Percentiles rank a stretch among this genome's conserved stretches.
These are phyloP conservation scores for Globisporangium middletonii DNA, from an alignment of 352 stramenopile genomes.

Conservation along the genomic window DNA sequence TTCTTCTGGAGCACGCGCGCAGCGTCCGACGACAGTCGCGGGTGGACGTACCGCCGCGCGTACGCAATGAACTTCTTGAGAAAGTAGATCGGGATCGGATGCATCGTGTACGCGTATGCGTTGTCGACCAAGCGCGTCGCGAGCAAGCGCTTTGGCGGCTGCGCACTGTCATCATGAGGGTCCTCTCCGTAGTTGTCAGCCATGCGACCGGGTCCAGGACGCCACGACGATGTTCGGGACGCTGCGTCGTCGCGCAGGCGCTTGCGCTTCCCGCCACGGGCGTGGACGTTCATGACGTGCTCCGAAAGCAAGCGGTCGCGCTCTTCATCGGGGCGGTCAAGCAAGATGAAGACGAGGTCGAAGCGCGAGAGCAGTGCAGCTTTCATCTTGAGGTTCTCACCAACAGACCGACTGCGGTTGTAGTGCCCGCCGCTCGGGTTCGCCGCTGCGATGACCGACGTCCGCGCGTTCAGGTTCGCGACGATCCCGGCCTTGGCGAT, in stretches of 20 bases:
- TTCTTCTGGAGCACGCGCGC: slow-evolving; percentile 76
- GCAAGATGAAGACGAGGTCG: slow-evolving; percentile 96
- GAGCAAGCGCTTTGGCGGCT: slow-evolving; percentile 19
- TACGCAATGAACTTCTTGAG: slow-evolving; percentile 98
- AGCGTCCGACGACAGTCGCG: slow-evolving; percentile 62
- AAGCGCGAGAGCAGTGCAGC: slow-evolving; percentile 95
- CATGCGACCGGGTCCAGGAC: slow-evolving; percentile 9
- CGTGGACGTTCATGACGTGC: slow-evolving; percentile 93
- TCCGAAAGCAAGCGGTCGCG: slow-evolving; percentile 91
- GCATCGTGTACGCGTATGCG: slow-evolving; percentile 34
- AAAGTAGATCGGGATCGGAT: slow-evolving; percentile 67
- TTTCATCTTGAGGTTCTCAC: slow-evolving; percentile 97
- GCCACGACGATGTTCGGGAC: slow-evolving; percentile 14
- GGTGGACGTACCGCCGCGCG: slow-evolving; percentile 92
- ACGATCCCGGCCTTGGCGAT: slow-evolving; percentile 90
- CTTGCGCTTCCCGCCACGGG: slow-evolving; percentile 23
- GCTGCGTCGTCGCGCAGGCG: slow-evolving; percentile 16
- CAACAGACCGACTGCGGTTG: slow-evolving; percentile 91
- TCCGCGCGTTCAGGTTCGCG: slow-evolving; percentile 92
- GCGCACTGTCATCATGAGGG: slow-evolving; percentile 7
- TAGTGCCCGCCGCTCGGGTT: slow-evolving; percentile 97
- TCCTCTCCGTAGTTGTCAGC: neutral
- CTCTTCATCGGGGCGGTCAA: slow-evolving; percentile 91
- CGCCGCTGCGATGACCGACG: slow-evolving; percentile 94
- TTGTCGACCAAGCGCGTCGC: slow-evolving; percentile 52